Conservation (phyloP, 2,329 filamentous ascomycete genomes). For the Davidsoniella australis region DNA sequence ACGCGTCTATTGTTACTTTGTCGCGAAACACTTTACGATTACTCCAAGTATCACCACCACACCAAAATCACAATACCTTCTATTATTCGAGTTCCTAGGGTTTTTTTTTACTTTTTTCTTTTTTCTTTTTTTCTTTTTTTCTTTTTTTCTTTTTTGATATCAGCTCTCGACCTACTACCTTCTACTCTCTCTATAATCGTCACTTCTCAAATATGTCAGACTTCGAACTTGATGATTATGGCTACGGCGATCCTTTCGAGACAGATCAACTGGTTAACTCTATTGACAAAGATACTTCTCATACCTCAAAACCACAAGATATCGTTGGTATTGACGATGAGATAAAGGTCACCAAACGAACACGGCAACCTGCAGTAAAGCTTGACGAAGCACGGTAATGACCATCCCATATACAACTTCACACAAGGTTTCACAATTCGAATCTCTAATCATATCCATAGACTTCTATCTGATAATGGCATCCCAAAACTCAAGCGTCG, state of each 20-base stretch:
- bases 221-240: constrained; percentile 62
- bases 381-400: constrained; percentile 61
- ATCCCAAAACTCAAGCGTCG: constrained; percentile 65
- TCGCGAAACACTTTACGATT: background rate
- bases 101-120: too few species aligned
- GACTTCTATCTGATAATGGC: constrained; percentile 66
- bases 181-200: background rate
- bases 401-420: background rate
- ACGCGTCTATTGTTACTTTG: constrained; percentile 1
- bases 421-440: background rate
- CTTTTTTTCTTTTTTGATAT: too few species aligned
- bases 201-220: background rate
- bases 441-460: constrained; percentile 19
- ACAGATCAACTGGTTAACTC: background rate
- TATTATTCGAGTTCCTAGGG: too few species aligned
- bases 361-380: constrained; percentile 57
- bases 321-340: constrained; percentile 72
- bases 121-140: too few species aligned
- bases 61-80: background rate
- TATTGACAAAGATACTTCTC: constrained; percentile 13
- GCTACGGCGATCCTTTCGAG: constrained; percentile 38
- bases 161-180: too few species aligned
- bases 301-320: constrained; percentile 19
- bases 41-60: too few species aligned
- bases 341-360: constrained; percentile 62